Evolutionary conservation across 1,284 basidiomycete species (phyloP).

Genomic region (Ceratobasidium sp.): DNA sequence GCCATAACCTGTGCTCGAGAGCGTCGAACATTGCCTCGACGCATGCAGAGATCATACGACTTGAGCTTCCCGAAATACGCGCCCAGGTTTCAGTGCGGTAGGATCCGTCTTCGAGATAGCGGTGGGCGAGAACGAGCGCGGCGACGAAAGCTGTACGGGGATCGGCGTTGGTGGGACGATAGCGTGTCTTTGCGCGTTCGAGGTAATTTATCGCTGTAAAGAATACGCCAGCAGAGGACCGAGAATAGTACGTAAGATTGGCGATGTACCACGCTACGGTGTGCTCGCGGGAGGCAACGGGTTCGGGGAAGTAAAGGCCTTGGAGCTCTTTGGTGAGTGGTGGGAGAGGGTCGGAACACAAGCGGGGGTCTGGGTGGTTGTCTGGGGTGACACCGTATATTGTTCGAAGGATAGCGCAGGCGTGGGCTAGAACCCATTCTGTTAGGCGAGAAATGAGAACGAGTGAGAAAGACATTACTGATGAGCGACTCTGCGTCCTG

Average conservation of each 20-base stretch:
- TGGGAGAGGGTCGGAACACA: constrained; percentile 26
- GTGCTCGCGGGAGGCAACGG: constrained; percentile 27
- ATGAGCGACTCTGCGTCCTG: constrained; percentile 36
- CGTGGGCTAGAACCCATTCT: constrained; percentile 4
- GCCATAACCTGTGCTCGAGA: constrained; percentile 39
- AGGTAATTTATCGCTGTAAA: constrained; percentile 29
- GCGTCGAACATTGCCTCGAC: constrained; percentile 43
- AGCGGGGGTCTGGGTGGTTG: constrained; percentile 39
- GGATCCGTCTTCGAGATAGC: constrained; percentile 39
- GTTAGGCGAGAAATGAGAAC: constrained; percentile 1
- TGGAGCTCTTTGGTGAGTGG: background rate
- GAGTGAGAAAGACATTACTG: constrained; percentile 23
- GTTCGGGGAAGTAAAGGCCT: constrained; percentile 40
- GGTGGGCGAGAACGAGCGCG: constrained; percentile 37
- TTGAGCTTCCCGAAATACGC: constrained; percentile 20
- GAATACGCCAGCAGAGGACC: constrained; percentile 37
- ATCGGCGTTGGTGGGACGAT: constrained; percentile 11
- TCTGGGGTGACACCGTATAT: constrained; percentile 42
- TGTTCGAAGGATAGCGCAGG: constrained; percentile 23
- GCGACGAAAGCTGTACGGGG: constrained; percentile 37
- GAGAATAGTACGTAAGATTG: constrained; percentile 39
- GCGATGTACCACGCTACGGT: constrained; percentile 43
- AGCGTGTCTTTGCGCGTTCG: constrained; percentile 36
- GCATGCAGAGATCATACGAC: constrained; percentile 36
- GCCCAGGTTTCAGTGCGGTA: constrained; percentile 43